phyloP scores from a whole-genome alignment of 2,329 filamentous ascomycete species.

The Magnaporthales sp. region DNA sequence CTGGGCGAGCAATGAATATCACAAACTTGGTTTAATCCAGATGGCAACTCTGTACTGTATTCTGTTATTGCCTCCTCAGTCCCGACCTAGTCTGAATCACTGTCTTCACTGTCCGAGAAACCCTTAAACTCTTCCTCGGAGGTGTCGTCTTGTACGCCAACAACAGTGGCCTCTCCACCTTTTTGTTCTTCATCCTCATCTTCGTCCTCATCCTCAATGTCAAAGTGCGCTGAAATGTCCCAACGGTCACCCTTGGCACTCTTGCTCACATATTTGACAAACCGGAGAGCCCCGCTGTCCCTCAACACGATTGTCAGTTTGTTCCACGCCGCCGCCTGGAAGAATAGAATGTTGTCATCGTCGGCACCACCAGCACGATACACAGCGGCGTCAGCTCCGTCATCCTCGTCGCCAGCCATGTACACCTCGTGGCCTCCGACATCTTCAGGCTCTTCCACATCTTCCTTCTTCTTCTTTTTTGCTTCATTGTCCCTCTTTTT shows the following conservation, averaged over 20 bases:
- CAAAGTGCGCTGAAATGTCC: constrained; percentile 78
- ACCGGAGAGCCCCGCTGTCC: constrained; percentile 78
- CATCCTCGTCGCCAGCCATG: constrained; percentile 80
- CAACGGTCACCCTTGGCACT: constrained; percentile 81
- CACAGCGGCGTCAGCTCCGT: constrained; percentile 64
- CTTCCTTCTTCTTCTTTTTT: constrained; percentile 17
- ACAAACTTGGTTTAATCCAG: neutral
- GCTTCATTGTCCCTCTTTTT: constrained; percentile 15
- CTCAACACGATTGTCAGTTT: constrained; percentile 82
- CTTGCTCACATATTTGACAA: constrained; percentile 90
- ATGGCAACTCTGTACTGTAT: neutral
- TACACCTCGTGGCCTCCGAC: constrained; percentile 81
- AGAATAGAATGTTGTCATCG: constrained; percentile 56
- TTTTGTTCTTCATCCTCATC: constrained; percentile 26
- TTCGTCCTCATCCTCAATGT: constrained; percentile 51
- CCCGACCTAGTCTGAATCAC: constrained; percentile 22
- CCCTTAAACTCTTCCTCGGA: constrained; percentile 50
- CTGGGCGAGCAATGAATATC: neutral
- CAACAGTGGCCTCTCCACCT: constrained; percentile 20
- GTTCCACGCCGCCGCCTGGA: constrained; percentile 69
- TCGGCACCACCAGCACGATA: constrained; percentile 66
- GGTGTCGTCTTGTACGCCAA: constrained; percentile 27
- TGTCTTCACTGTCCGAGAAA: constrained; percentile 37
- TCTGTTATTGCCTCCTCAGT: neutral
- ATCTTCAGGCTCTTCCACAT: constrained; percentile 19